phyloP scores from a whole-genome alignment of 2,329 filamentous ascomycete genomes.

The Phialocephala subalpina region DNA sequence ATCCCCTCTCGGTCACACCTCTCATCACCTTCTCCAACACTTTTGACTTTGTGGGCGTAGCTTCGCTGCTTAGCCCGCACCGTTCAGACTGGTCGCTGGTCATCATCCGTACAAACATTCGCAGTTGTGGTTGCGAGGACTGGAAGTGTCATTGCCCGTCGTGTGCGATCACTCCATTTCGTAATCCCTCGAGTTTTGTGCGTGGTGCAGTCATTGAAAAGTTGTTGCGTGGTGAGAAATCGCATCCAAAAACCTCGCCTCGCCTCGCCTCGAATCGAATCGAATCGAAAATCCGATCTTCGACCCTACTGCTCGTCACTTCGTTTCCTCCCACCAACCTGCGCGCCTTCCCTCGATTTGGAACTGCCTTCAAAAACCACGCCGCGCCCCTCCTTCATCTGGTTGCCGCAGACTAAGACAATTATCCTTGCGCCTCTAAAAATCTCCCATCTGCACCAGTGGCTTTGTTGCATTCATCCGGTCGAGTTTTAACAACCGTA shows the following conservation, averaged over 20 bases:
- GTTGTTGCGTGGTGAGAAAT: neutral
- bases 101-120: constrained; percentile 2
- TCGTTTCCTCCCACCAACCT: constrained; percentile 10
- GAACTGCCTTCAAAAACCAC: constrained; percentile 16
- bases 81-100: neutral
- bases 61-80: neutral
- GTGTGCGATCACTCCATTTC: constrained; percentile 9
- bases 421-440: constrained; percentile 31
- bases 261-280: neutral
- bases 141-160: constrained; percentile 5
- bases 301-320: neutral
- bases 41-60: constrained; percentile 24
- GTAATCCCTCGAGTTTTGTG: constrained; percentile 6
- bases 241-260: neutral
- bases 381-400: constrained; percentile 24
- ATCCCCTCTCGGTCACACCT: constrained; percentile 34
- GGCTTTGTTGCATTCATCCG: constrained; percentile 17
- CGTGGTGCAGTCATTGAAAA: constrained; percentile 2
- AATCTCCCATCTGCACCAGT: constrained; percentile 15
- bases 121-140: constrained; percentile 7
- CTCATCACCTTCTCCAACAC: constrained; percentile 13
- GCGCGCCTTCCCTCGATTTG: neutral
- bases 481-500: constrained; percentile 19
- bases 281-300: neutral
- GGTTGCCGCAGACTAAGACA: constrained; percentile 32